Evolutionary conservation across 345 rosid species (phyloP), one percentile per base, ranked within the genome.

Genomic region (Eutrema heterophyllum): DNA sequence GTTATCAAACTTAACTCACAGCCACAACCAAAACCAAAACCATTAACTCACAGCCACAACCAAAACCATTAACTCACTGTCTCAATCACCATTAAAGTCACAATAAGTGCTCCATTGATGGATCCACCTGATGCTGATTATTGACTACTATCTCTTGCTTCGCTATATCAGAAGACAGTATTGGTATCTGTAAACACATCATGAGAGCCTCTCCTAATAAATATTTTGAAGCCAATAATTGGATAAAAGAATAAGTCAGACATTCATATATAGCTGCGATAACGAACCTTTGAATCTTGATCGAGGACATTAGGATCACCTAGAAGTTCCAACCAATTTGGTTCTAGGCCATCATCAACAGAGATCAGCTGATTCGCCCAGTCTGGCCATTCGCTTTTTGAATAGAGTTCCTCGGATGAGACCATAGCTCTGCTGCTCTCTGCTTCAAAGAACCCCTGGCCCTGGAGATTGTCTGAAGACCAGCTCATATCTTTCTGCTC

Each of bases 251-350:
- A n/a, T n/a, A n/a, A n/a, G n/a, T n/a, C n/a, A n/a, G n/a, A n/a
- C n/a, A n/a, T n/a, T n/a, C n/a, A n/a, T n/a, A n/a, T n/a, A n/a
- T n/a, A 29, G 59, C 39, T 15, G 16, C 63, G 35, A 60, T 71
- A 70, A 70, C 64, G 8, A 54, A 94, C 98, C 97, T 85, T 80
- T 75, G 80, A 67, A 68, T 81, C 81, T 38, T 80, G 72, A 45
- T 86, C 85, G 45, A 69, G 30, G 9, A 39, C 76, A 68, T 81
- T 78, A 66, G 78, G 80, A 67, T 87, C 85, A 55, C 53, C 77
- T 67, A 91, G 86, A 80, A 93, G 44, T 72, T 86, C 91, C 15
- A 84, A 78, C 96, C 97, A 94, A 56, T 86, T 81, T 32, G 88
- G 81, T 16, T 84, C 94, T 21, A 78, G 67, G 36, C 79, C 79